phyloP scores from a whole-genome alignment of 345 rosid genomes.

The Aquilaria sinensis region DNA sequence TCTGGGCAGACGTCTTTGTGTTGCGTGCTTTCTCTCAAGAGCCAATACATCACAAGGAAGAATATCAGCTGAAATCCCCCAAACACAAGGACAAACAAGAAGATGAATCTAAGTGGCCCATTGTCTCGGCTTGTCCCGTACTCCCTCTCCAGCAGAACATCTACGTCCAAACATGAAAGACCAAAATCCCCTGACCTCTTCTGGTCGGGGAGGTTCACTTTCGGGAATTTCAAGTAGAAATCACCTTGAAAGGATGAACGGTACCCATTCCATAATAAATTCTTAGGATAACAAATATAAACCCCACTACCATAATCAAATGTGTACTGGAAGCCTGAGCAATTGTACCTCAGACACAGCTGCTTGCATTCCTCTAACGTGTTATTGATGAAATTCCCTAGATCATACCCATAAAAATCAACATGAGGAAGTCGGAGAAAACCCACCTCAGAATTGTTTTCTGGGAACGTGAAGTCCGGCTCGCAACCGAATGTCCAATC shows the following conservation, averaged over 20 bases:
- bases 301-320: background rate
- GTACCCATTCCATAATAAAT: slow-evolving; percentile 18
- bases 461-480: background rate
- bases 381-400: background rate
- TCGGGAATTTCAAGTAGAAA: slow-evolving; percentile 18
- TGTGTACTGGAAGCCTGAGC: slow-evolving; percentile 22
- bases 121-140: background rate
- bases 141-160: background rate
- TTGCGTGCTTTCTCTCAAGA: slow-evolving; percentile 6
- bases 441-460: background rate
- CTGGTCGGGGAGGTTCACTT: background rate
- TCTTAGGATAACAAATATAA: slow-evolving; percentile 18
- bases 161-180: background rate
- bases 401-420: background rate
- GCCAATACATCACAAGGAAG: slow-evolving; percentile 5
- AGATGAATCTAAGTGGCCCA: background rate
- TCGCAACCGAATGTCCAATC: background rate
- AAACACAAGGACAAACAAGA: background rate
- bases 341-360: slow-evolving; percentile 1
- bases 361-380: background rate
- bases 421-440: background rate
- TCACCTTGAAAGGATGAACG: slow-evolving; percentile 13
- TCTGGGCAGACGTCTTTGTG: background rate
- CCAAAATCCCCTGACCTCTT: background rate
- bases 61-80: background rate